A percentile compares a stretch with the other conserved stretches of the same genome.
Evolutionary conservation across 2,329 filamentous ascomycete genomes (phyloP).

Genomic region (Calonectria hawksworthii): DNA sequence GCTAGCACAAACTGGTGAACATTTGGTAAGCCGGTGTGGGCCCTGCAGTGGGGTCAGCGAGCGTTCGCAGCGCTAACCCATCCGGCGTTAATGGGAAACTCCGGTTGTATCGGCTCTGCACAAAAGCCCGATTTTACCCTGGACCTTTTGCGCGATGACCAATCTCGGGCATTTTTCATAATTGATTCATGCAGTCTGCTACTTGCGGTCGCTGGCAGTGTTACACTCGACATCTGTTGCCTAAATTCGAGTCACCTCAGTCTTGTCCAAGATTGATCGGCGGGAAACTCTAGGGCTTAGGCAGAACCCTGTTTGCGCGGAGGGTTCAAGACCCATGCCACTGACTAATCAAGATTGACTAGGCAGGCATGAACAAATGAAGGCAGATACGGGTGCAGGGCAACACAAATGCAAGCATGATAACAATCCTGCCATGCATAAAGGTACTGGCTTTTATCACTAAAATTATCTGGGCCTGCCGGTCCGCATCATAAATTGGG

Average conservation of each 20-base stretch:
- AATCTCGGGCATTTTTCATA: background rate
- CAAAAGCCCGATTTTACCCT: conserved; percentile 19
- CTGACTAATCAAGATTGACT: background rate
- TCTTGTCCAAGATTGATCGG: background rate
- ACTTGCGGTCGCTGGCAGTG: background rate
- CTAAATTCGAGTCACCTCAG: background rate
- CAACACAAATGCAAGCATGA: background rate
- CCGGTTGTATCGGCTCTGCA: conserved; percentile 11
- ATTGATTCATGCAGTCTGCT: background rate
- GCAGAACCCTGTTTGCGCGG: background rate
- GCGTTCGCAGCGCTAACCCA: conserved; percentile 2
- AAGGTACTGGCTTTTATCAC: background rate
- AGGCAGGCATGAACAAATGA: background rate
- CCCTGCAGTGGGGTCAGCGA: background rate
- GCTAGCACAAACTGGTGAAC: conserved; percentile 26
- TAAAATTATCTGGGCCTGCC: no score
- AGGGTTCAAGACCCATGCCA: background rate
- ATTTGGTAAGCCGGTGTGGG: conserved; percentile 13
- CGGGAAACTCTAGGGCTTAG: conserved; percentile 9
- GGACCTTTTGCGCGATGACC: background rate
- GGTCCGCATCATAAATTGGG: background rate
- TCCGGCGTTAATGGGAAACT: conserved; percentile 26
- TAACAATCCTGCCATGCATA: background rate
- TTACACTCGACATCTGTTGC: background rate
- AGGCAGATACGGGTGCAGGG: background rate